A percentile compares a stretch with the other conserved stretches of the same genome.
Evolutionary conservation across 345 rosid species (phyloP).

Genomic region (Ceriops tagal): DNA sequence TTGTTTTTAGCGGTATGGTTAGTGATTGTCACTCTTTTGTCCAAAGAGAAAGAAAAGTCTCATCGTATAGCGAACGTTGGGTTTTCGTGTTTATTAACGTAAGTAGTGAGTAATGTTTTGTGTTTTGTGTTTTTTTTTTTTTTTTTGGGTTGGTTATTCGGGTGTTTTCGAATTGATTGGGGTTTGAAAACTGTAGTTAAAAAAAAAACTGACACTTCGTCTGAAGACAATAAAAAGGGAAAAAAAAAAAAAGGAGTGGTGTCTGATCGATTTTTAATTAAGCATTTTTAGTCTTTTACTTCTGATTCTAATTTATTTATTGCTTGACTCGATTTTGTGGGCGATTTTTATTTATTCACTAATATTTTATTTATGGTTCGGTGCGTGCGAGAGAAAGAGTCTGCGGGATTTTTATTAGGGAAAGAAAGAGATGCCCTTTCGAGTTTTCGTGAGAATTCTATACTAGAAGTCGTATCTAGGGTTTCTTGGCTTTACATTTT

Average conservation of each 20-base stretch:
- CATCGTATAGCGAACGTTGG: not conserved
- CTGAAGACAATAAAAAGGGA: slow-evolving; percentile 1
- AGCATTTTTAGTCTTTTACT: slow-evolving; percentile 11
- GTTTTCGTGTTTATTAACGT: not conserved
- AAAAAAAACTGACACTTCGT: slow-evolving; percentile 25
- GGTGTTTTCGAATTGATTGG: slow-evolving; percentile 31
- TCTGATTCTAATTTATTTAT: slow-evolving; percentile 29
- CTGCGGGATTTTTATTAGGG: slow-evolving; percentile 31
- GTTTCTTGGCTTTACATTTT: slow-evolving; percentile 28
- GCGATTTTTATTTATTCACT: slow-evolving; percentile 23
- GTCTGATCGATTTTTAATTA: slow-evolving; percentile 29
- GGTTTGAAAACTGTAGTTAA: slow-evolving; percentile 34
- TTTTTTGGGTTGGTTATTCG: not conserved
- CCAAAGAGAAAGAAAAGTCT: slow-evolving; percentile 3
- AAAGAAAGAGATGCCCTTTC: slow-evolving; percentile 30
- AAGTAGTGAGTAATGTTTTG: not conserved
- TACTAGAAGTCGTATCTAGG: slow-evolving; percentile 29
- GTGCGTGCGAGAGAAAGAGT: slow-evolving; percentile 16
- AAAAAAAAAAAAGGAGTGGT: slow-evolving; percentile 1
- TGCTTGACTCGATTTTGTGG: slow-evolving; percentile 30
- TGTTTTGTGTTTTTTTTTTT: not conserved
- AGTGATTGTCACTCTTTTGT: slow-evolving; percentile 3
- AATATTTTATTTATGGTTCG: slow-evolving; percentile 21
- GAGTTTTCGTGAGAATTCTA: slow-evolving; percentile 33
- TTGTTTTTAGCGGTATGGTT: slow-evolving; percentile 4